A percentile compares a stretch with the other conserved stretches of the same genome.
Evolutionary conservation across 2,329 filamentous ascomycete genomes (phyloP).

Genomic region (Monosporascus sp.): DNA sequence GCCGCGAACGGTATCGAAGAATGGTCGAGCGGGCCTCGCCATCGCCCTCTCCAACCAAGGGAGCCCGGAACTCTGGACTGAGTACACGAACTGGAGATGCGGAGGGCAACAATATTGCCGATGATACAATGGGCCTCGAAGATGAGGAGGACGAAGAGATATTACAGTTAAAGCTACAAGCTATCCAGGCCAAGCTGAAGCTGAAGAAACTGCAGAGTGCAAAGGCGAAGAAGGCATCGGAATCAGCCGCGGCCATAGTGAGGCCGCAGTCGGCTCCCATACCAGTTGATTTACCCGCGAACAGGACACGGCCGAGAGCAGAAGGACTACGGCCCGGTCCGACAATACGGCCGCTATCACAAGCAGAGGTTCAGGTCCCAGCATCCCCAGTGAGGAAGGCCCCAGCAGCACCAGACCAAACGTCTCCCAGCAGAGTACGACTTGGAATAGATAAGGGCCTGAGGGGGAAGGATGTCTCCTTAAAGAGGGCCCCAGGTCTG

Average conservation of each 20-base stretch:
- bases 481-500: conserved; percentile 64
- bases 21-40: conserved; percentile 62
- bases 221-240: conserved; percentile 34
- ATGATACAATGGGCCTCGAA: conserved; percentile 39
- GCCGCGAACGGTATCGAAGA: conserved; percentile 68
- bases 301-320: conserved; percentile 15
- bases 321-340: conserved; percentile 7
- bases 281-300: conserved; percentile 12
- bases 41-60: conserved; percentile 61
- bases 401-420: conserved; percentile 46
- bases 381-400: conserved; percentile 63
- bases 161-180: conserved; percentile 76
- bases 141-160: conserved; percentile 86
- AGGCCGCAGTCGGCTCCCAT: conserved; percentile 10
- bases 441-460: conserved; percentile 88
- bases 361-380: conserved; percentile 63
- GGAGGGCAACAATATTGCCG: conserved; percentile 28
- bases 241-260: conserved; percentile 6
- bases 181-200: conserved; percentile 82
- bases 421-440: conserved; percentile 73
- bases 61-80: conserved; percentile 30
- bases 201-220: conserved; percentile 78
- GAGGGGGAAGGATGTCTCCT: conserved; percentile 73
- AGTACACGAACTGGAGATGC: conserved; percentile 14
- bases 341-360: conserved; percentile 23